Evolutionary conservation across 345 rosid genomes (phyloP).

Genomic region (Anastatica hierochuntica): DNA sequence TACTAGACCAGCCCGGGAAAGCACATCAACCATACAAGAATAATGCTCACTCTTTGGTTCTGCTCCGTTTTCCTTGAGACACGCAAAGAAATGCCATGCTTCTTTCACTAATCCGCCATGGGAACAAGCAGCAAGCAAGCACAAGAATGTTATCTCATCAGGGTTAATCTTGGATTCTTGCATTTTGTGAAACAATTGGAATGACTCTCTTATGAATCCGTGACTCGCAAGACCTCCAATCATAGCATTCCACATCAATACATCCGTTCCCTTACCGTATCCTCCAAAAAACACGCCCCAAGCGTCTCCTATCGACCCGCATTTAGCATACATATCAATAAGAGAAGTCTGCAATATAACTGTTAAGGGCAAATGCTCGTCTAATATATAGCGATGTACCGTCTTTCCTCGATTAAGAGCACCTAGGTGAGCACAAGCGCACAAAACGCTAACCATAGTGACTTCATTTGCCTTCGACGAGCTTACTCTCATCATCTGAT

Average conservation of each 20-base stretch:
- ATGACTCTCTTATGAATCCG: conserved; percentile 54
- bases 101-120: conserved; percentile 69
- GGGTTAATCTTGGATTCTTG: conserved; percentile 38
- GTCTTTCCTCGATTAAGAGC: conserved; percentile 52
- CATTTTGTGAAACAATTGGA: conserved; percentile 56
- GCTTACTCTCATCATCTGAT: conserved; percentile 38
- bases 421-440: conserved; percentile 86
- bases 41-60: conserved; percentile 63
- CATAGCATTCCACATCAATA: conserved; percentile 74
- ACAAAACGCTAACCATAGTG: conserved; percentile 77
- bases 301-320: conserved; percentile 73
- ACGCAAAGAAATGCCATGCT: conserved; percentile 53
- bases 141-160: conserved; percentile 68
- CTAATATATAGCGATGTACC: conserved; percentile 47
- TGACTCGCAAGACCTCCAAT: conserved; percentile 82
- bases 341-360: conserved; percentile 59
- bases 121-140: conserved; percentile 71
- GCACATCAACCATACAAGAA: conserved; percentile 77
- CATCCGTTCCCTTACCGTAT: conserved; percentile 33
- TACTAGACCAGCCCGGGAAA: conserved; percentile 65
- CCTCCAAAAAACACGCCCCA: conserved; percentile 39
- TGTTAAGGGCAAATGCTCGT: conserved; percentile 39
- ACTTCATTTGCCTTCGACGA: conserved; percentile 60
- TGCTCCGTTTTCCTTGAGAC: conserved; percentile 35
- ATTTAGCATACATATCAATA: conserved; percentile 83